Base-by-base conservation (phyloP, 2,329 filamentous ascomycete genomes). In the Phoma herbarum region DNA sequence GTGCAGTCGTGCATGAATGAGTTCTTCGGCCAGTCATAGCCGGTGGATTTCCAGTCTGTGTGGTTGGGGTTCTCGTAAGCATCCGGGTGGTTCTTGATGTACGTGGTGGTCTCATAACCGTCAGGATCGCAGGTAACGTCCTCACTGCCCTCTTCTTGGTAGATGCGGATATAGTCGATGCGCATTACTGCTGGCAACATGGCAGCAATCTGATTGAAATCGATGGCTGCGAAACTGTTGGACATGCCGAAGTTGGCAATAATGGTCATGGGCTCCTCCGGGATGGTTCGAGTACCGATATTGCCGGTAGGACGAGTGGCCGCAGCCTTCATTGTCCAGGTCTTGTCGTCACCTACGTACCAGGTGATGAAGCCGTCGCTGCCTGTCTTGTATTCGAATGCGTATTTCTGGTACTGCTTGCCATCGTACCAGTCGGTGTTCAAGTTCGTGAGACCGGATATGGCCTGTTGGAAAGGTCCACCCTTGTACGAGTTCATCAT, bases 201-300 rank as follows among this genome's bases (percentile, higher is more conserved):
- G 11, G 61, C 61, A 16, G 81, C 78, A 23, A 91, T 76, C 26
- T 83, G 85, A 1, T 81, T 82, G 57, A 86, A 75, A 67, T 90
- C 86, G 61, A 90, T 78, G 5, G 80, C 74, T 0, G 88, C 85
- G 73, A 91, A 91, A 74, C 84, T 85, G 67, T 82, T 82, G 4
- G 86, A 88, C 85, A 91, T 90, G 67, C 89, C 89, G 67, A 90
- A 85, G 70, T 91, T 91, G 78, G 87, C 82, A 65, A 91, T 81
- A 18, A 91, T 77, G 1, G 86, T 72, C 86, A 91, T 83, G 2
- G 89, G 89, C 70, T 91, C 89, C 64, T 86, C 78, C 0, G 88
- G 87, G 50, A 91, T 85, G 20, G 84, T 76, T 63, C 89, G 81
- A 65, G 88, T 85, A 7, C 87, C 88, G 56, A 91, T 78, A 69